phyloP scores from a whole-genome alignment of 257 asterid genomes.

The Solanum sparsipilum region DNA sequence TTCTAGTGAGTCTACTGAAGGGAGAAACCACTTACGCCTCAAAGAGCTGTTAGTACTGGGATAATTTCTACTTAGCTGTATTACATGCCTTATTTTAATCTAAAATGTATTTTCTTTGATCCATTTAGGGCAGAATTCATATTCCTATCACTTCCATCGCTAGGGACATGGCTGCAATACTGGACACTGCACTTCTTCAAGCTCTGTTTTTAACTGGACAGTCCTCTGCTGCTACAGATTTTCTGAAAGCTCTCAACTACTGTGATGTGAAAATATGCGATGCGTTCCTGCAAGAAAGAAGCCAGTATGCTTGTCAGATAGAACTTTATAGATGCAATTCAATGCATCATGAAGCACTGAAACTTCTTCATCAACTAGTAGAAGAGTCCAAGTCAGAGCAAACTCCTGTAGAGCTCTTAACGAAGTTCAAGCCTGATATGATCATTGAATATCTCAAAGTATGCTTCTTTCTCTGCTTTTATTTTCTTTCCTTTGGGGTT shows the following conservation, averaged over 20 bases:
- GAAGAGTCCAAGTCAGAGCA: slow-evolving; percentile 78
- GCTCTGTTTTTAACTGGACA: slow-evolving; percentile 87
- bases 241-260: slow-evolving; percentile 73
- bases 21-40: neutral
- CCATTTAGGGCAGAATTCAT: slow-evolving; percentile 51
- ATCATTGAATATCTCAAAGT: slow-evolving; percentile 89
- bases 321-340: slow-evolving; percentile 79
- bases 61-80: neutral
- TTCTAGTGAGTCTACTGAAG: neutral
- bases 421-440: slow-evolving; percentile 91
- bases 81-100: slow-evolving; percentile 3
- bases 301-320: slow-evolving; percentile 55
- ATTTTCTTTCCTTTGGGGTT: neutral
- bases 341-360: slow-evolving; percentile 86
- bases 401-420: slow-evolving; percentile 61
- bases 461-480: slow-evolving; percentile 17
- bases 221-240: slow-evolving; percentile 69
- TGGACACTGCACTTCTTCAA: slow-evolving; percentile 89
- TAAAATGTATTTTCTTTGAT: neutral
- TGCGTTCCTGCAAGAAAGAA: slow-evolving; percentile 70
- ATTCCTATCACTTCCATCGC: slow-evolving; percentile 74
- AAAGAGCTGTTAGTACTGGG: neutral
- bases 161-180: slow-evolving; percentile 87
- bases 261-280: slow-evolving; percentile 75
- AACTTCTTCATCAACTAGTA: slow-evolving; percentile 76